These are phyloP conservation scores for Planoprotostelium fungivorum DNA, from an alignment of 78 protist species.

Conservation along the genomic window DNA sequence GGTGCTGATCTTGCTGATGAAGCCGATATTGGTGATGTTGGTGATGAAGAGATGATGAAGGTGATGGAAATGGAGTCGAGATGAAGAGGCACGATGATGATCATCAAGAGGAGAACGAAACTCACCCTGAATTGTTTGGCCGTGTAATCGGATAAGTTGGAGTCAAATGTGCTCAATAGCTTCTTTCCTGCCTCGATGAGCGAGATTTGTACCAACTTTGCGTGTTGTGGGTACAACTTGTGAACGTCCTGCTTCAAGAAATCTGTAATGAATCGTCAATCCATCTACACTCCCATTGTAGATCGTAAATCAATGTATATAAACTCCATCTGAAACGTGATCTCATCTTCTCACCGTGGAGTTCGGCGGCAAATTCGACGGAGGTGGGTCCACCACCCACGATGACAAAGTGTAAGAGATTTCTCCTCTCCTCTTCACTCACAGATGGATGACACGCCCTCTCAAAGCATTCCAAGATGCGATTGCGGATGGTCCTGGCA, in stretches of 20 bases:
- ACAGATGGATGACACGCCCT: conserved; percentile 46
- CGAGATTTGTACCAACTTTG: not conserved
- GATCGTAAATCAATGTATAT: not conserved
- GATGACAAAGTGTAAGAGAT: conserved; percentile 43
- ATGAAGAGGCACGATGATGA: not conserved
- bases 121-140: not conserved
- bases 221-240: not conserved
- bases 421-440: conserved; percentile 20
- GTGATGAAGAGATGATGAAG: too few relatives aligned
- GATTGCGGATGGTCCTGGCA: conserved; percentile 45
- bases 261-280: not conserved
- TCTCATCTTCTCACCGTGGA: too few relatives aligned
- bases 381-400: conserved; percentile 91
- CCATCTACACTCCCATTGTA: not conserved
- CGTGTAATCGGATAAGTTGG: not conserved
- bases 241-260: not conserved
- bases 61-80: too few relatives aligned
- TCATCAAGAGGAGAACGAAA: not conserved
- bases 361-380: conserved; percentile 33
- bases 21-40: too few relatives aligned
- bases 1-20: too few relatives aligned
- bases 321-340: too few relatives aligned
- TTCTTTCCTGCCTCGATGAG: not conserved
- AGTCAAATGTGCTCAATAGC: not conserved
- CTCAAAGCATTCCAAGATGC: conserved; percentile 70